These are phyloP conservation scores for Fusarium abutilonis DNA, from an alignment of 2,329 filamentous ascomycete genomes.

Conservation along the genomic window DNA sequence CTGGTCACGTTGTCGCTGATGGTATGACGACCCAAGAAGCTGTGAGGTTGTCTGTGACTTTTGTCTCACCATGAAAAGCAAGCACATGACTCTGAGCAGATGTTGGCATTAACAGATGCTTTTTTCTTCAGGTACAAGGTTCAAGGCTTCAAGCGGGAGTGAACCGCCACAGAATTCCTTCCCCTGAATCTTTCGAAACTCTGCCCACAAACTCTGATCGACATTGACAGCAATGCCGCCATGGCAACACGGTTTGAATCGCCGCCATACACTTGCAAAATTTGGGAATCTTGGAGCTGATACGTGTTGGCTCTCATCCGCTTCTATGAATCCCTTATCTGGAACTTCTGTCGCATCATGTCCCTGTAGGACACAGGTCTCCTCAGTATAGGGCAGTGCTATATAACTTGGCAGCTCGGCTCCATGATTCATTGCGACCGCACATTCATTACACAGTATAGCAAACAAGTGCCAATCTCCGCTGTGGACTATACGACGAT, in stretches of 20 bases:
- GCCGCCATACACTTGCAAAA: too few species aligned
- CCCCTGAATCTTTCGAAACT: not conserved
- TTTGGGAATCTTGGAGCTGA: not conserved
- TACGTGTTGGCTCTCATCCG: slow-evolving; percentile 11
- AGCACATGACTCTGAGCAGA: slow-evolving; percentile 3
- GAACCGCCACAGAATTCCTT: slow-evolving; percentile 34
- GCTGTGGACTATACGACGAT: slow-evolving; percentile 9
- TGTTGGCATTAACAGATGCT: not conserved
- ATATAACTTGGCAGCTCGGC: not conserved
- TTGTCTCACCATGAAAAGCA: not conserved
- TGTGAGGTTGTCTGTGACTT: slow-evolving; percentile 3
- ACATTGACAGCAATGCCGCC: slow-evolving; percentile 7
- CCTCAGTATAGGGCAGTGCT: slow-evolving; percentile 15
- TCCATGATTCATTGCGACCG: slow-evolving; percentile 1
- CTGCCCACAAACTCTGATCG: not conserved
- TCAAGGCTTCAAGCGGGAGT: slow-evolving; percentile 20
- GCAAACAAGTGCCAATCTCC: slow-evolving; percentile 20
- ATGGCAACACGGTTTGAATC: not conserved
- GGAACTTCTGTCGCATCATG: slow-evolving; percentile 1
- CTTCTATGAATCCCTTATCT: slow-evolving; percentile 4
- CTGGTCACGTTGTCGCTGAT: slow-evolving; percentile 11
- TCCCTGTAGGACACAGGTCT: slow-evolving; percentile 21
- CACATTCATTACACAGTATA: not conserved
- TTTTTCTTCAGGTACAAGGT: slow-evolving; percentile 29
- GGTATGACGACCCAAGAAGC: not conserved